Conservation (phyloP, 2,329 filamentous ascomycete species). For the Fusarium sp. region DNA sequence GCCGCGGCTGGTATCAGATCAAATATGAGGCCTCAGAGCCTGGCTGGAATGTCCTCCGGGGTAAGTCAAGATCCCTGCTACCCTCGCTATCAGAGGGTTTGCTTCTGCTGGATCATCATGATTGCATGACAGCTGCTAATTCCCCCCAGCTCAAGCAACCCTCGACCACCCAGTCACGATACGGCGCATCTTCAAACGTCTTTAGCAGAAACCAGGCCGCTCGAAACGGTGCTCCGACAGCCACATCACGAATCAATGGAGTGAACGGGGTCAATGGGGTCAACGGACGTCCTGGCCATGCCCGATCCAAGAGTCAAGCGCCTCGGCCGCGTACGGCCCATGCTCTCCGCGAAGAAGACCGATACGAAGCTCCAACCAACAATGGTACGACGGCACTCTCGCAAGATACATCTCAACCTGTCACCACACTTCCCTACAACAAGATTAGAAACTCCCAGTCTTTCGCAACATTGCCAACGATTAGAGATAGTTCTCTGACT, state of each 20-base stretch:
- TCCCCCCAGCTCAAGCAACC: conserved; percentile 47
- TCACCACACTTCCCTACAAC: conserved; percentile 29
- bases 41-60: conserved; percentile 44
- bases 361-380: conserved; percentile 46
- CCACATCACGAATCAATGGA: conserved; percentile 58
- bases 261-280: conserved; percentile 43
- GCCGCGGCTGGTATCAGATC: conserved; percentile 53
- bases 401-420: conserved; percentile 13
- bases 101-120: not conserved
- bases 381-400: conserved; percentile 48
- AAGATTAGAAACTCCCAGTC: conserved; percentile 41
- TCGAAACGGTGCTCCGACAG: conserved; percentile 57
- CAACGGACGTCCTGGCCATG: conserved; percentile 56
- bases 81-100: not conserved
- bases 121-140: conserved; percentile 3
- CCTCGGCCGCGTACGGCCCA: conserved; percentile 51
- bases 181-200: conserved; percentile 51
- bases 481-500: conserved; percentile 56
- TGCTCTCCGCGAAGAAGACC: conserved; percentile 52
- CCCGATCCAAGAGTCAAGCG: conserved; percentile 52
- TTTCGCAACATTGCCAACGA: conserved; percentile 41
- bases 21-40: conserved; percentile 55
- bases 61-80: conserved; percentile 32
- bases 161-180: conserved; percentile 45
- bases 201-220: conserved; percentile 67